Base-by-base conservation (phyloP, 2,329 filamentous ascomycete genomes). In the Colletotrichum gloeosporioides region DNA sequence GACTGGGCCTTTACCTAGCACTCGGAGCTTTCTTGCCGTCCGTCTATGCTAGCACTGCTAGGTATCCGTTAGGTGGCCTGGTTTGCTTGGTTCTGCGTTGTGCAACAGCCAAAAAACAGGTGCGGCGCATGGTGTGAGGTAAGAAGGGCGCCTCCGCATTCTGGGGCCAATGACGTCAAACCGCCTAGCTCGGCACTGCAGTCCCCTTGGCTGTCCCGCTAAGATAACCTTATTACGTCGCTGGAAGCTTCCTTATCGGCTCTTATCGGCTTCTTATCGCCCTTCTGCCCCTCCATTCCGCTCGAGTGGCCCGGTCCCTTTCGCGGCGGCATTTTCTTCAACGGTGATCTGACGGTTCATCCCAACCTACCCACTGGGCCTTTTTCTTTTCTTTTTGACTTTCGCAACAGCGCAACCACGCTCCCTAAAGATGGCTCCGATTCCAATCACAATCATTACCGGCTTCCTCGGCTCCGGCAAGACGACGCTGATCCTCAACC, bases 401-500 rank as follows among this genome's bases (percentile, higher is more conserved):
- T 44, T 27, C 16, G 8, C 9, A n/a, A 22, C n/a, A 29, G 34
- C 57, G 29, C 29, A 81, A 69, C 66, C 44, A 53, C 44, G 44
- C 44, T 22, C 44, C n/a, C 44, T 53, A 53, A 53, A 22, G 44
- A 93, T 93, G 91, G 85, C 91, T 9, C 92, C 94, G 2, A 97
- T 96, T 79, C 96, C 96, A 6, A 94, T 98, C 83, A 99, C 96
- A 63, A 98, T 99, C 82, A 89, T 99, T 69, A 99, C 97, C 7
- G 97, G 97, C 83, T 99, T 99, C 86, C 92, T 99, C 18, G 97
- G 97, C 82, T 96, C 95, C 10, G 97, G 97, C 75, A 99, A 99
- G 87, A 99, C 97, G 3, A 99, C 97, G 3, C 90, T 99, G 75
- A 96, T 99, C 78, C 93, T 99, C 77, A 97, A 97, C 85, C 94